Evolutionary conservation across 495 filamentous ascomycete species (phyloP).

Genomic region (Lentithecium fluviatile): DNA sequence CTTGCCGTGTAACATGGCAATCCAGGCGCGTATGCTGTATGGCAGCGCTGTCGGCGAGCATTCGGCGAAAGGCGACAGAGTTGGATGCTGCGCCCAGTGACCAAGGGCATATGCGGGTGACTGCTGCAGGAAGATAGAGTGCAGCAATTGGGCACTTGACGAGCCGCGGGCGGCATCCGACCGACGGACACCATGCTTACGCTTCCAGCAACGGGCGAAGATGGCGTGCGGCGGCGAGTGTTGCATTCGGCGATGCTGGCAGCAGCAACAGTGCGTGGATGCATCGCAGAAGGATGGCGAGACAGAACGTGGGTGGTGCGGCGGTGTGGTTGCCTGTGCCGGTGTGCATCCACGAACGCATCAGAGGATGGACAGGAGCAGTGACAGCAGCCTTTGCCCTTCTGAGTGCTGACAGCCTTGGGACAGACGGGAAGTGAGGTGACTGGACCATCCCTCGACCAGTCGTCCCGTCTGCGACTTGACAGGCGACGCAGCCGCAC

Average conservation of each 20-base stretch:
- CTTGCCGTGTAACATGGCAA: conserved; percentile 32
- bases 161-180: conserved; percentile 4
- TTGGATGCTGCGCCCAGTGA: conserved; percentile 32
- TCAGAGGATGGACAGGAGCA: neutral
- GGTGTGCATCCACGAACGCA: too few species aligned
- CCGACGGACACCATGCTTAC: conserved; percentile 3
- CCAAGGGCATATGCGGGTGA: conserved; percentile 34
- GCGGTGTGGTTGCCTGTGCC: neutral
- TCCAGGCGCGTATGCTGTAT: conserved; percentile 10
- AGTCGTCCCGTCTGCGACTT: too few species aligned
- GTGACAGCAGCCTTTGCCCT: too few species aligned
- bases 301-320: conserved; percentile 12
- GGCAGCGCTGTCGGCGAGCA: conserved; percentile 2
- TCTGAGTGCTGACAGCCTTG: too few species aligned
- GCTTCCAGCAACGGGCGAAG: neutral
- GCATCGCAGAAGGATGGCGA: neutral
- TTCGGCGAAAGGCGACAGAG: conserved; percentile 2
- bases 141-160: conserved; percentile 21
- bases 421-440: too few species aligned
- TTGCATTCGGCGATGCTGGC: neutral
- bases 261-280: neutral
- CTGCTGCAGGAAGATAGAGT: conserved; percentile 35
- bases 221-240: too few species aligned
- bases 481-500: neutral
- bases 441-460: too few species aligned